A percentile compares a stretch with the other conserved stretches of the same genome.
These are phyloP conservation scores for Trametes cubensis DNA, from an alignment of 768 basidiomycete species.

Conservation along the genomic window DNA sequence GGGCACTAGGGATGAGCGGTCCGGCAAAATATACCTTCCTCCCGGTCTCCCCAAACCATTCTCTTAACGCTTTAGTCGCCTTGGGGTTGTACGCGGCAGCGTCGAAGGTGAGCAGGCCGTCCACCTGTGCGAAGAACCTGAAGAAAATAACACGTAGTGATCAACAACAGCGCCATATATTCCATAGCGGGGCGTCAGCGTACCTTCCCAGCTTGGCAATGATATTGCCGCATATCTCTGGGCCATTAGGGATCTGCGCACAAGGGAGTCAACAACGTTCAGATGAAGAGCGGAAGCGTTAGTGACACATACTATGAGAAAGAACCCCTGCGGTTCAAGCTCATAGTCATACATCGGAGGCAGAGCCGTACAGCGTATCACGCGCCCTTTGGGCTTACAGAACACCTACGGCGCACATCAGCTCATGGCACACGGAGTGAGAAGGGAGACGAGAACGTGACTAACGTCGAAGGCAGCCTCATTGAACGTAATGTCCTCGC, in stretches of 20 bases:
- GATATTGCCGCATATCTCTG: not conserved
- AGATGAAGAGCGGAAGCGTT: not conserved
- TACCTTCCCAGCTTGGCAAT: not conserved
- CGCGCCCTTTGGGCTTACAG: not conserved
- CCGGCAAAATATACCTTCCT: not conserved
- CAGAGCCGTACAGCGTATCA: not conserved
- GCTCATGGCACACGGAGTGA: not conserved
- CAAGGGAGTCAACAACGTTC: not conserved
- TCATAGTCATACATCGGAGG: conserved; percentile 16
- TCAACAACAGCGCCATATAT: no score
- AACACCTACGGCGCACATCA: not conserved
- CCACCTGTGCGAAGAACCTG: not conserved
- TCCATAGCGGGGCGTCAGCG: no score
- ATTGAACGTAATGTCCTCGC: not conserved
- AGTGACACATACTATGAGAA: not conserved
- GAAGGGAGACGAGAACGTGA: not conserved
- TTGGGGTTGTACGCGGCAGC: not conserved
- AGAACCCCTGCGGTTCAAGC: not conserved
- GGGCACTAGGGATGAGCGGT: not conserved
- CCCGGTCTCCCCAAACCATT: not conserved
- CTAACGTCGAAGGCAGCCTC: not conserved
- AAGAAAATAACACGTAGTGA: no score
- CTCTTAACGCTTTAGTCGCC: not conserved
- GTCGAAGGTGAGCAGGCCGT: not conserved
- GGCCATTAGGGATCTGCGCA: not conserved